phyloP scores from a whole-genome alignment of 305 asterid species.

The Fraxinus albicans region DNA sequence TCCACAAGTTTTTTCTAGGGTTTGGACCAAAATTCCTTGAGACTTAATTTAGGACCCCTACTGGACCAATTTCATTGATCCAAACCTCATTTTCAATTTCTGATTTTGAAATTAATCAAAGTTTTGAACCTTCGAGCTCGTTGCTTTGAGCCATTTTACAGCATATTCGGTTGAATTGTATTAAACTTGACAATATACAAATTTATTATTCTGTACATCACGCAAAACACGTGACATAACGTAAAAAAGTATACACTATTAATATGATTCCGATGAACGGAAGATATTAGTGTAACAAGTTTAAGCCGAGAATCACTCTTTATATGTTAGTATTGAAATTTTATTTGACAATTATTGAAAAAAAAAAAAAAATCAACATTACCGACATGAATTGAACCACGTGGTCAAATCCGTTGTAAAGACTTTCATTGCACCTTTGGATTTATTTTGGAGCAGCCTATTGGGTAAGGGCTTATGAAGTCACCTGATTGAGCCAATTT shows the following conservation, averaged over 20 bases:
- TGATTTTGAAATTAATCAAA: not conserved
- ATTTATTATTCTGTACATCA: not conserved
- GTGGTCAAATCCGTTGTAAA: not conserved
- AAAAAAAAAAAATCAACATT: not conserved
- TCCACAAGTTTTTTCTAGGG: not conserved
- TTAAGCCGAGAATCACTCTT: not conserved
- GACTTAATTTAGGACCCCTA: conserved; percentile 15
- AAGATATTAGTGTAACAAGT: not conserved
- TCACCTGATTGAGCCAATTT: conserved; percentile 14
- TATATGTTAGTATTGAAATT: not conserved
- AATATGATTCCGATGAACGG: not conserved
- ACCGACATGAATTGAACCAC: not conserved
- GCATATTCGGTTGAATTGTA: not conserved
- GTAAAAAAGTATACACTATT: too few species aligned
- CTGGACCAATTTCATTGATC: conserved; percentile 19
- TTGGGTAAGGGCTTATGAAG: conserved; percentile 15
- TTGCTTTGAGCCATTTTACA: not conserved
- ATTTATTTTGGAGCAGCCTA: conserved; percentile 4
- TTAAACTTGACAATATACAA: not conserved
- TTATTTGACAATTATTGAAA: not conserved
- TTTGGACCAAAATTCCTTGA: conserved; percentile 23
- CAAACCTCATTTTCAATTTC: not conserved
- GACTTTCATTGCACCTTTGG: not conserved
- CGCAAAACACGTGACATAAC: not conserved
- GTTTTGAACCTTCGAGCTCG: not conserved